Evolutionary conservation across 164 flowering plant species (phyloP), one percentile per base, ranked within the genome.

Genomic region (Tinospora cordifolia): DNA sequence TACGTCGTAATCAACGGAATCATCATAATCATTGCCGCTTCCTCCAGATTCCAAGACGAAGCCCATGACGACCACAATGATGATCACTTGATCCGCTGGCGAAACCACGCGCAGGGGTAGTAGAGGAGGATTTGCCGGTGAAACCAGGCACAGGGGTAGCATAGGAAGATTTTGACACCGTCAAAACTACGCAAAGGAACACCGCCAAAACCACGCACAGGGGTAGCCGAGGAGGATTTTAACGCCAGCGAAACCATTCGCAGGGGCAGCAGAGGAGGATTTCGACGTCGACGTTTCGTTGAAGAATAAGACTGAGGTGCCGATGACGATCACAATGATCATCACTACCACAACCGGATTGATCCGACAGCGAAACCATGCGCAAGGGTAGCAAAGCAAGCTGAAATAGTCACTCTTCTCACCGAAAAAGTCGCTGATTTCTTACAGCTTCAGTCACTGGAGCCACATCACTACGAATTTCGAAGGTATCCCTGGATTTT

Each of bases 21-120:
- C 75, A 93, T 93, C 81, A 78, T 91, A 81, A 78, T 87, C 74
- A 89, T 90, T 68, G 91, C 85, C 39, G 95, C 97, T 3, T 87
- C 98, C 6, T 87, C 95, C 11, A 83, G 83, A 82, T 82, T 86
- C 30, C 73, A 73, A 63, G 51, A 65, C 14, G 44, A 49, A n/a
- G 12, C 14, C 47, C 14, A 15, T 27, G 25, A 59, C 17, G n/a
- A 27, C 11, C 26, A 2, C n/a, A 8, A 41, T 12, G 47, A 69
- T 30, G 30, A 60, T n/a, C 63, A 54, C 54, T 10, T 10, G 44
- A 44, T 49, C 24, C 25, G 9, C 12, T 54, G 27, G 36, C 6
- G 41, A 57, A 58, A 22, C 10, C 1, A 10, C 44, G 15, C 54
- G 66, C 38, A 6, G 76, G 60, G 51, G 66, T 49, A 12, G 46